These are phyloP conservation scores for Leccinum disarticulatum DNA, from an alignment of 768 basidiomycete species.

Conservation along the genomic window DNA sequence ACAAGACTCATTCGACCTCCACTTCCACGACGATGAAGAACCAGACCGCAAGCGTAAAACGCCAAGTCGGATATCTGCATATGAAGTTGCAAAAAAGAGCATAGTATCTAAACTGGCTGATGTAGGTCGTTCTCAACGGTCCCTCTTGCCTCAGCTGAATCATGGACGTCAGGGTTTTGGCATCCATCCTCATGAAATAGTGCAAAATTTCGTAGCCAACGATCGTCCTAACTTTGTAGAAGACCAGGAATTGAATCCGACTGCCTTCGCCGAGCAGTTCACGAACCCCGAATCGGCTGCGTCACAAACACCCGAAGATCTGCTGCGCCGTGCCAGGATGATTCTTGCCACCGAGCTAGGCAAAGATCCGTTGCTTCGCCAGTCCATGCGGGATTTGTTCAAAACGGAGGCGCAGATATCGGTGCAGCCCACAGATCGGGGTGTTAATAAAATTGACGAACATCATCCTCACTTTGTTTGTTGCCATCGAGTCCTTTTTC, in stretches of 20 bases:
- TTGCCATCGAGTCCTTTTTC: slow-evolving; percentile 10
- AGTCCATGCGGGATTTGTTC: slow-evolving; percentile 74
- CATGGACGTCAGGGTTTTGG: slow-evolving; percentile 69
- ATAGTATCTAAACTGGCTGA: slow-evolving; percentile 76
- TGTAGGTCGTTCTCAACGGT: slow-evolving; percentile 42
- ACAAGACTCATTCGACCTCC: slow-evolving; percentile 58
- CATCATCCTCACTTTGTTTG: slow-evolving; percentile 71
- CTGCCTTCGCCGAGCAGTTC: slow-evolving; percentile 84
- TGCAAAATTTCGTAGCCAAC: slow-evolving; percentile 73
- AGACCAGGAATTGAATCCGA: slow-evolving; percentile 79
- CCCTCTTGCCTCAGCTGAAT: background rate
- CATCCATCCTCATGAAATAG: slow-evolving; percentile 76
- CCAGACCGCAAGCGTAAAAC: slow-evolving; percentile 67
- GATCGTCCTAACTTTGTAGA: slow-evolving; percentile 68
- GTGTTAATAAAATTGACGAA: slow-evolving; percentile 73
- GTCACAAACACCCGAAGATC: slow-evolving; percentile 60
- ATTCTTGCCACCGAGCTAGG: slow-evolving; percentile 89
- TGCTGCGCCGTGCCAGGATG: slow-evolving; percentile 73
- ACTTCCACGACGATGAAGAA: slow-evolving; percentile 69
- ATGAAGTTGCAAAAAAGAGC: slow-evolving; percentile 81
- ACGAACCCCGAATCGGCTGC: slow-evolving; percentile 64
- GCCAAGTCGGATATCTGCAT: slow-evolving; percentile 81
- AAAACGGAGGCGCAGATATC: slow-evolving; percentile 72
- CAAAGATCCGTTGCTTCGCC: slow-evolving; percentile 86
- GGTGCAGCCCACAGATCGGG: slow-evolving; percentile 85